Evolutionary conservation across 2,329 filamentous ascomycete species (phyloP), one percentile per base, ranked within the genome.

Genomic region (Eutypa lata): DNA sequence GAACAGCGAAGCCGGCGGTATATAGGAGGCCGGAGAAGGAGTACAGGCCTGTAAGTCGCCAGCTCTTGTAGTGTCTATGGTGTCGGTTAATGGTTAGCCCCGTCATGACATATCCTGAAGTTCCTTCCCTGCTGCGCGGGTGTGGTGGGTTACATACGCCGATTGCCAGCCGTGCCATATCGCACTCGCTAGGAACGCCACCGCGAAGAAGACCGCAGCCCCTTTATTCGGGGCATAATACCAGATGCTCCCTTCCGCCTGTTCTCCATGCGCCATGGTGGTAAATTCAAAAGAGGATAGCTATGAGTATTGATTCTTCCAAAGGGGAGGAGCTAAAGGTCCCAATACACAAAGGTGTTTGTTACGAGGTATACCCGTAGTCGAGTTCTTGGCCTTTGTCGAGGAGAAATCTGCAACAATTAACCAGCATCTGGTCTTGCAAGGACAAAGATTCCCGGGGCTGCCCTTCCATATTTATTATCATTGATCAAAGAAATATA

Each of bases 21-120:
- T 85, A 84, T 40, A 86, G 62, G 1, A 80, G 62, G 7, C 76
- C 75, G 44, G 78, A 80, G 65, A 81, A 76, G 8, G 80, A 74
- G 21, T 83, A 78, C 3, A 86, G 66, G 0, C 76, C 66, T 0
- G 79, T 83, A 14, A 83, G 69, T 48, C 74, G 75, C 77, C 80
- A 86, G 58, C 75, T 80, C 56, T 79, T 80, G 62, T 83, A 81
- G 50, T 71, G 77, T 44, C 81, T 83, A 13, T 16, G n/a, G 6
- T 18, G 13, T 6, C 6, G 7, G 45, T 13, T 8, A 18, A 5
- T 21, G 3, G 35, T 57, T 42, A 55, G 47, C 46, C 21, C 16
- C 31, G n/a, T n/a, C n/a, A n/a, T n/a, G n/a, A n/a, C n/a, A n/a
- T n/a, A n/a, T n/a, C n/a, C n/a, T n/a, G n/a, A n/a, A n/a, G n/a